Conservation (phyloP, 2,329 filamentous ascomycete species). For the Pseudogymnoascus sp. region DNA sequence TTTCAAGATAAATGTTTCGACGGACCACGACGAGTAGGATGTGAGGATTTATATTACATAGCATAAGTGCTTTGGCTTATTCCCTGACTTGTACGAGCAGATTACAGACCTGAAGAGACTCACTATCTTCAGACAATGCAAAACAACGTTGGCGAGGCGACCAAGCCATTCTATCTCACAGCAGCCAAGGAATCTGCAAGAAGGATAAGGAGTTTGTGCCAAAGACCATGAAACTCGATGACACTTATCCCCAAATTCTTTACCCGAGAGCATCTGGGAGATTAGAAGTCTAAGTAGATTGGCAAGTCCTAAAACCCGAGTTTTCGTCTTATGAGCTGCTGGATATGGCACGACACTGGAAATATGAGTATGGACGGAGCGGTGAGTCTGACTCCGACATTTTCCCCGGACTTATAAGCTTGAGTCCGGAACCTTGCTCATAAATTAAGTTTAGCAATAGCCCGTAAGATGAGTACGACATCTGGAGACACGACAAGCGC, state of each 20-base stretch:
- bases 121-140: not conserved
- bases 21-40: not conserved
- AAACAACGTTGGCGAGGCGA: conserved; percentile 2
- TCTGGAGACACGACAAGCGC: not conserved
- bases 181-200: not conserved
- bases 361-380: not conserved
- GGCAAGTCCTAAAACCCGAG: not conserved
- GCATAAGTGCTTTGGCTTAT: not conserved
- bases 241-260: not conserved
- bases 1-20: not conserved
- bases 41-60: too few relatives aligned
- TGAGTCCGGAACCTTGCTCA: not conserved
- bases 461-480: not conserved
- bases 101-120: not conserved
- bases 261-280: not conserved
- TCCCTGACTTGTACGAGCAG: not conserved
- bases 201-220: not conserved
- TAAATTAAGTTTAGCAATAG: not conserved
- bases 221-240: not conserved
- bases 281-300: not conserved
- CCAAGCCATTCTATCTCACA: not conserved
- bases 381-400: not conserved
- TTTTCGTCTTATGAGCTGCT: not conserved
- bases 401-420: not conserved
- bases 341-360: not conserved